These are phyloP conservation scores for Rhodomyrtus tomentosa DNA, from an alignment of 345 rosid species.

Conservation along the genomic window DNA sequence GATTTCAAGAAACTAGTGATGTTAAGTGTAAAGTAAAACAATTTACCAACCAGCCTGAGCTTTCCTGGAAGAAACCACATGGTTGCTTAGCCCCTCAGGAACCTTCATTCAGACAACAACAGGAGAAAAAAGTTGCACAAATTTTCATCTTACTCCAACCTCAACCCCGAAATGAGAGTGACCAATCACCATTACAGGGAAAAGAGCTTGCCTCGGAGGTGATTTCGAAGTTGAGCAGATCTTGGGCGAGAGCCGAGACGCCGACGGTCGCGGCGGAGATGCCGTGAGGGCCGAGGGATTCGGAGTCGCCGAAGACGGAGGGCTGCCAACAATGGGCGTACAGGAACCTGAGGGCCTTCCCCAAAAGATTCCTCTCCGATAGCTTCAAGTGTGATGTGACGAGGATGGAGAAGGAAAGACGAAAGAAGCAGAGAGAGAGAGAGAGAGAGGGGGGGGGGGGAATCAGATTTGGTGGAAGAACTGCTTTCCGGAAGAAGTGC, in stretches of 20 bases:
- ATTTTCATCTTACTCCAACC: not conserved
- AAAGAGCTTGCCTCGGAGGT: conserved; percentile 43
- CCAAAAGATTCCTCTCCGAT: conserved; percentile 14
- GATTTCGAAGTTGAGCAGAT: conserved; percentile 62
- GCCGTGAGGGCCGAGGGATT: conserved; percentile 29
- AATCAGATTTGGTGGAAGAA: not conserved
- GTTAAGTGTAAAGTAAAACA: not conserved
- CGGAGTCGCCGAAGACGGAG: conserved; percentile 22
- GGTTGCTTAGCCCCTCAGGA: conserved; percentile 55
- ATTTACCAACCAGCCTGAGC: conserved; percentile 90
- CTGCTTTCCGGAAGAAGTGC: not conserved
- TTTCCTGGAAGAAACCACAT: conserved; percentile 66
- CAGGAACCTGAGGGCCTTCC: conserved; percentile 42
- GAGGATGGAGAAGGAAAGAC: not conserved
- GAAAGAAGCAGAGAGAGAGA: not conserved
- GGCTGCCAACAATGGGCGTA: conserved; percentile 33
- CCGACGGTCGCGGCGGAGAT: conserved; percentile 47
- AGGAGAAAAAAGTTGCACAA: not conserved
- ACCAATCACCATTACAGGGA: not conserved
- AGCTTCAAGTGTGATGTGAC: no score
- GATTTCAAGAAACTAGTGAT: not conserved
- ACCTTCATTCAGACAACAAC: conserved; percentile 35
- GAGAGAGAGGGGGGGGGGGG: no score
- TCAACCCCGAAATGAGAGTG: not conserved
- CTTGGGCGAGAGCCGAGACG: conserved; percentile 72